These are phyloP conservation scores for Suaeda aralocaspica DNA, from an alignment of 148 eudicot genomes.

Conservation along the genomic window DNA sequence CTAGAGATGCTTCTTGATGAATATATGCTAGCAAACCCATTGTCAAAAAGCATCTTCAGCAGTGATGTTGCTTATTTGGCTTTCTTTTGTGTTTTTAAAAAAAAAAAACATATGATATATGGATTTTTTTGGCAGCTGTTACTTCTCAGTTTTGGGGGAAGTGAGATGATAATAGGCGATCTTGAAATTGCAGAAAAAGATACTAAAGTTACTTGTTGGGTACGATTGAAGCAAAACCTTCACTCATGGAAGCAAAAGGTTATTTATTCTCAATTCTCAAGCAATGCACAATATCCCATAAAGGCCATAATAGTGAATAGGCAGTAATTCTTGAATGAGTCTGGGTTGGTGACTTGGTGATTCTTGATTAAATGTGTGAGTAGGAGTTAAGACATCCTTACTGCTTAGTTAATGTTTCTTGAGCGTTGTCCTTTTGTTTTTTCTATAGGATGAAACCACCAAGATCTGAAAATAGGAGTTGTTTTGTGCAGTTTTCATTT, in stretches of 20 bases:
- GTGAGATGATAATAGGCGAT: constrained; percentile 71
- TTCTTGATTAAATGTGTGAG: not conserved
- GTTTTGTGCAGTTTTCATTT: not conserved
- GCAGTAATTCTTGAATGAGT: not conserved
- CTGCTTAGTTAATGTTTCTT: too few species aligned
- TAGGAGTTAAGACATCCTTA: not conserved
- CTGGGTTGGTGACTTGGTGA: not conserved
- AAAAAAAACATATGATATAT: constrained; percentile 2
- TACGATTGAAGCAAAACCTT: constrained; percentile 57
- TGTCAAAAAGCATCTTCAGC: not conserved
- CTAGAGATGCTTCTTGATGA: constrained; percentile 90
- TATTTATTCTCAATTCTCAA: not conserved
- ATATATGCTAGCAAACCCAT: constrained; percentile 35
- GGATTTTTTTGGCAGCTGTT: constrained; percentile 45
- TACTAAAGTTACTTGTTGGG: constrained; percentile 59
- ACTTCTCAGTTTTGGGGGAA: constrained; percentile 71
- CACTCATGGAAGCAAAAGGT: constrained; percentile 81
- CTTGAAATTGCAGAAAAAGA: constrained; percentile 59
- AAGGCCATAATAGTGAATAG: too few species aligned
- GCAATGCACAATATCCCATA: not conserved
- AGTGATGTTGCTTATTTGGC: not conserved
- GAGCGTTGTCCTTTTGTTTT: not conserved
- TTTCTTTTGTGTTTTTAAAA: constrained; percentile 4
- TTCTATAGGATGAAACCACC: not conserved
- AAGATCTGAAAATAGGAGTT: not conserved